phyloP scores from a whole-genome alignment of 1,284 basidiomycete species.

The Cutaneotrichosporon arboriforme region DNA sequence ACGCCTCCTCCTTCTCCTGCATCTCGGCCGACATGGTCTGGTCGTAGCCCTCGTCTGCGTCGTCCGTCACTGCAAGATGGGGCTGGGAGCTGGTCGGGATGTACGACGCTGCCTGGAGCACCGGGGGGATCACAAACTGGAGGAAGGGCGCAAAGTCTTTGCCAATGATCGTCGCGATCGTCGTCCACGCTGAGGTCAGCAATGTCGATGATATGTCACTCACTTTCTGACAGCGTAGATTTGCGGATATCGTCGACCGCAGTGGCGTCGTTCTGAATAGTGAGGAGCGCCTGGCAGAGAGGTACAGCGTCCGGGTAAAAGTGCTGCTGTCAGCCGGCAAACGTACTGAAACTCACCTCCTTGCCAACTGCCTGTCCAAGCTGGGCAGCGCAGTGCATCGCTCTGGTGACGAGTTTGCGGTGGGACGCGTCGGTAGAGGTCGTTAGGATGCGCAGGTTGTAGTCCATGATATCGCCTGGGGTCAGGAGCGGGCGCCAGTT shows the following conservation, averaged over 20 bases:
- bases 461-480: conserved; percentile 25
- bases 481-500: not conserved
- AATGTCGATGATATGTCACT: not conserved
- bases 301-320: conserved; percentile 59
- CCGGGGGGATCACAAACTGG: conserved; percentile 69
- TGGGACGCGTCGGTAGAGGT: conserved; percentile 59
- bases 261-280: conserved; percentile 63
- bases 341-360: conserved; percentile 18
- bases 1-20: conserved; percentile 77
- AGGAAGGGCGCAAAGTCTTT: conserved; percentile 76
- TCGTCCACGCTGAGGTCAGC: conserved; percentile 9
- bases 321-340: conserved; percentile 10
- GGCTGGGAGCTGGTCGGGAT: conserved; percentile 3
- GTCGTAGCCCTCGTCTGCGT: conserved; percentile 47
- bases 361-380: conserved; percentile 73
- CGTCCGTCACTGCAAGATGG: not conserved
- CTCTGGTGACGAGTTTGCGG: conserved; percentile 64
- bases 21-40: conserved; percentile 59
- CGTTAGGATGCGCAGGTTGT: conserved; percentile 57
- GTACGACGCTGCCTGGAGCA: conserved; percentile 68
- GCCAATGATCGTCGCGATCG: conserved; percentile 50
- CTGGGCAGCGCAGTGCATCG: conserved; percentile 78
- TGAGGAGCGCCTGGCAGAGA: conserved; percentile 65
- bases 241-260: conserved; percentile 30
- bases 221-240: conserved; percentile 34